Evolutionary conservation across 257 asterid genomes (phyloP), one percentile per base, ranked within the genome.

Genomic region (Paraleonurus japonicus): DNA sequence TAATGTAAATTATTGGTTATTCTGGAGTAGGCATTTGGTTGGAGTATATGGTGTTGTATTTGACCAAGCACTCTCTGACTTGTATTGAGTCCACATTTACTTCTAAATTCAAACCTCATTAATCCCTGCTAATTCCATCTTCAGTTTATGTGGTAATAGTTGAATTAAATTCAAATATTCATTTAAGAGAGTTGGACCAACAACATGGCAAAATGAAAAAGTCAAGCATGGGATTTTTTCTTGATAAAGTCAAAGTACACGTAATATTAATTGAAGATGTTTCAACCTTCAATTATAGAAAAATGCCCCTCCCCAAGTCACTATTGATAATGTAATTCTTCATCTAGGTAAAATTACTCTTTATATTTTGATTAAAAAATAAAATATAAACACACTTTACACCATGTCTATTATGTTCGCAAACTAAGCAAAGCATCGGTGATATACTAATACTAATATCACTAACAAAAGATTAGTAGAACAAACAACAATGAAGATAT

Each of bases 31-130:
- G 50, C 12, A 41, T 41, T 41, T 41, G 50, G 0, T 11, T 41
- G 16, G 17, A 13, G 16, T 41, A 12, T 3, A 41, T 9, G 47
- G 47, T 35, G 10, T 9, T 35, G 43, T 20, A 64, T 35, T 50
- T 51, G 73, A 51, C 35, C 12, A 12, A 30, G 26, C 32, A 17
- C 4, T 26, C 11, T 61, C 23, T 15, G 53, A 43, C 50, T 8
- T 26, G 35, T 61, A n/a, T 59, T 57, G 16, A 17, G 35, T 60
- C 33, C 13, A 61, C 43, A 9, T 51, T 5, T 1, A 65, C 45
- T 61, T 47, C n/a, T 9, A 61, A 37, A 16, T 55, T 76, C 72
- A 72, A 67, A 67, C 78, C 70, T 48, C 43, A 72, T 48, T 65
- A 71, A 30, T 41, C 27, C 19, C 4, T 50, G 20, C 17, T 22